These are phyloP conservation scores for Poa annua DNA, from an alignment of 176 grass and related monocot genomes.

Conservation along the genomic window DNA sequence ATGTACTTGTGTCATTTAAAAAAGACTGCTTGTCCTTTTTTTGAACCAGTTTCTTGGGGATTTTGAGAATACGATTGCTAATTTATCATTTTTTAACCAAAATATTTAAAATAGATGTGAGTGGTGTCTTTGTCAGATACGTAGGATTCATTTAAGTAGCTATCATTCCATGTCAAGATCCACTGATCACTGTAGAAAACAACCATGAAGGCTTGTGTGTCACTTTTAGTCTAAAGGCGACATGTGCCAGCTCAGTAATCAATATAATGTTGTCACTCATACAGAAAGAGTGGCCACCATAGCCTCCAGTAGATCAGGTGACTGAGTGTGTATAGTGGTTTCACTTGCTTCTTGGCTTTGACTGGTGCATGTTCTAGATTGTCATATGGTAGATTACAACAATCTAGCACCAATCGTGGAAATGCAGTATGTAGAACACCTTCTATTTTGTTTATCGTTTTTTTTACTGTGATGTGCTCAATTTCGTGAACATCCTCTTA, in stretches of 20 bases:
- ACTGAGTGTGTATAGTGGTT: neutral
- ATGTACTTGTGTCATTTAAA: neutral
- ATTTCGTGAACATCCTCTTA: neutral
- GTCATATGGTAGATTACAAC: neutral
- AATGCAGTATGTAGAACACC: constrained; percentile 2
- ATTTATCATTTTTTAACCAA: constrained; percentile 12
- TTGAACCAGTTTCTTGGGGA: neutral
- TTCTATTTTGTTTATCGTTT: constrained; percentile 8
- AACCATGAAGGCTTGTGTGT: constrained; percentile 1
- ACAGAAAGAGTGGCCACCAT: neutral
- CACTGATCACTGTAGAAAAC: constrained; percentile 21
- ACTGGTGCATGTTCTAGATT: constrained; percentile 12
- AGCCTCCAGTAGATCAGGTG: neutral
- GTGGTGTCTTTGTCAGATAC: constrained; percentile 7
- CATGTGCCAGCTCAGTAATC: neutral
- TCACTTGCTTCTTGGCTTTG: constrained; percentile 14
- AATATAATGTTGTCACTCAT: neutral
- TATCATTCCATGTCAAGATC: constrained; percentile 4
- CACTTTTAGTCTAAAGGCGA: constrained; percentile 27
- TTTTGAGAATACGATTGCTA: constrained; percentile 6
- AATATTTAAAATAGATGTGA: constrained; percentile 2
- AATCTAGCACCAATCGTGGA: constrained; percentile 3
- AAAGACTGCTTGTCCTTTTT: constrained; percentile 17
- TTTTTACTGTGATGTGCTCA: neutral
- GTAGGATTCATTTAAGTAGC: constrained; percentile 8